phyloP scores from a whole-genome alignment of 305 asterid species.

The Petunia hybrid region DNA sequence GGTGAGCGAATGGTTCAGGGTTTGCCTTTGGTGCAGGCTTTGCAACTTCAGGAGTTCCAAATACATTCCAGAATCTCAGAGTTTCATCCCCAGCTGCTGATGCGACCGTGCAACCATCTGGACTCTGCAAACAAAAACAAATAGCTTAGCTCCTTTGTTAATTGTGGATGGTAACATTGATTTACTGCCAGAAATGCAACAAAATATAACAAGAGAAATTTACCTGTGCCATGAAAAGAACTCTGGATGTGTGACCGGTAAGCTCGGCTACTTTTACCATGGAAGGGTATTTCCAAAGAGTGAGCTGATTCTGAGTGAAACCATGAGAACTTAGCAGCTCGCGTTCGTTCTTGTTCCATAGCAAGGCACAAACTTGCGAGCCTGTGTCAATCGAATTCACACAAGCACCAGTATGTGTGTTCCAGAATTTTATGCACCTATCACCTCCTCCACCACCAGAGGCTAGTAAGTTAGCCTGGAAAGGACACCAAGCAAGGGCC shows the following conservation, averaged over 20 bases:
- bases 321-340: slow-evolving; percentile 90
- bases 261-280: slow-evolving; percentile 92
- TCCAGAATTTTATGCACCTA: slow-evolving; percentile 83
- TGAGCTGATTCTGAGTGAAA: slow-evolving; percentile 88
- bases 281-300: slow-evolving; percentile 94
- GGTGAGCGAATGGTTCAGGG: slow-evolving; percentile 60
- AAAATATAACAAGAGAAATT: background rate
- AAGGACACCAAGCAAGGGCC: slow-evolving; percentile 98
- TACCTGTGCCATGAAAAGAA: slow-evolving; percentile 89
- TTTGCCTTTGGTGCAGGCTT: slow-evolving; percentile 59
- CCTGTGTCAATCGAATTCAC: slow-evolving; percentile 88
- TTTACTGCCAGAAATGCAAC: background rate
- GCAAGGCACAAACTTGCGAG: slow-evolving; percentile 85
- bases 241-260: slow-evolving; percentile 89
- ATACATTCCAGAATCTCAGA: slow-evolving; percentile 81
- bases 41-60: slow-evolving; percentile 78
- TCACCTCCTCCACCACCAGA: slow-evolving; percentile 88
- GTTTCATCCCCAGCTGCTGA: slow-evolving; percentile 94
- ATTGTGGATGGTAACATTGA: background rate
- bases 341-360: slow-evolving; percentile 93
- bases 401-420: slow-evolving; percentile 89
- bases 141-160: background rate
- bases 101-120: slow-evolving; percentile 87
- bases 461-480: slow-evolving; percentile 78
- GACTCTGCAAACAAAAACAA: slow-evolving; percentile 55